Conservation (phyloP, 805 yeast species). For the Cephaloascus albidus region DNA sequence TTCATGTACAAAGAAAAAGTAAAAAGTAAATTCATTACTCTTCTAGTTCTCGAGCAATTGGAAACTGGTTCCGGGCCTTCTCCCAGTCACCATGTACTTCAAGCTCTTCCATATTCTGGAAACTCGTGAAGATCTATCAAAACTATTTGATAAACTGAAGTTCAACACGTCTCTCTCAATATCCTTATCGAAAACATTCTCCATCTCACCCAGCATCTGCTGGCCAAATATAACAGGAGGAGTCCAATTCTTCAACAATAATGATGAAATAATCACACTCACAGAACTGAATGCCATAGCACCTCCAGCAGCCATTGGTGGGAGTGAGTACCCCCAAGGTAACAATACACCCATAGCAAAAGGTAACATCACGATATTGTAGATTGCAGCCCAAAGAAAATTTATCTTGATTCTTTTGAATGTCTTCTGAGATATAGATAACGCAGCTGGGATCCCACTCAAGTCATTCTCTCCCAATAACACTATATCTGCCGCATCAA, state of each 20-base stretch:
- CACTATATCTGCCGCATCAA: slow-evolving; percentile 93
- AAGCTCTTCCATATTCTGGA: too few species aligned
- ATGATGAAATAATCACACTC: slow-evolving; percentile 77
- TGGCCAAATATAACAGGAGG: slow-evolving; percentile 12
- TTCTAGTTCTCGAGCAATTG: too few species aligned
- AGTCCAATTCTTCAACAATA: slow-evolving; percentile 61
- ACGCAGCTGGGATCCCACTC: slow-evolving; percentile 46
- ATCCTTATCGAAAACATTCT: not conserved
- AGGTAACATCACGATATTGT: slow-evolving; percentile 81
- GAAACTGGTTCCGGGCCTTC: too few species aligned
- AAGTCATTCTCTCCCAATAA: slow-evolving; percentile 40
- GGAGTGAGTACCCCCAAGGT: slow-evolving; percentile 68
- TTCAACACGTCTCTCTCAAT: slow-evolving; percentile 18
- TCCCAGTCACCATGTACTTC: too few species aligned
- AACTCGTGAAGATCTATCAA: too few species aligned
- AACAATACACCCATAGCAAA: slow-evolving; percentile 87
- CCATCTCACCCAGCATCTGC: not conserved
- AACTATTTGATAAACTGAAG: too few species aligned
- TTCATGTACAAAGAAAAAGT: too few species aligned
- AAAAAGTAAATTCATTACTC: too few species aligned
- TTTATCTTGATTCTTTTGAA: slow-evolving; percentile 70
- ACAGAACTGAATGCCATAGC: slow-evolving; percentile 93
- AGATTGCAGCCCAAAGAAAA: slow-evolving; percentile 79
- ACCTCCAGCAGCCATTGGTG: slow-evolving; percentile 83
- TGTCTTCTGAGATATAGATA: slow-evolving; percentile 63